A percentile compares a stretch with the other conserved stretches of the same genome.
phyloP scores from a whole-genome alignment of 1,139 yeast genomes.

The Debaryomyces fabryi region DNA sequence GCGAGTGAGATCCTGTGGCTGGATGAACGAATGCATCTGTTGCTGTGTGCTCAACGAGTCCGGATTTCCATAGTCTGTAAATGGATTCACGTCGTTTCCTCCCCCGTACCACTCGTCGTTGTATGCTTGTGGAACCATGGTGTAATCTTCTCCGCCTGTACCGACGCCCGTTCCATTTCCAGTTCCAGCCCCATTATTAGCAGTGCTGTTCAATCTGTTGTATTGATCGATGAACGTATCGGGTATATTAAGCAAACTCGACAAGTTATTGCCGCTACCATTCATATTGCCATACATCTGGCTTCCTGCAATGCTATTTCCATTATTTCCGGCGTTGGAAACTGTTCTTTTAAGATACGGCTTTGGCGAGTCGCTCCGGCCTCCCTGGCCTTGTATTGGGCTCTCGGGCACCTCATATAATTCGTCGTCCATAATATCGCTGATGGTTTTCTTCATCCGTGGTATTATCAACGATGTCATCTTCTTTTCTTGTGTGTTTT shows the following conservation, averaged over 20 bases:
- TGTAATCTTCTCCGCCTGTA: slow-evolving; percentile 1
- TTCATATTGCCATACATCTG: slow-evolving; percentile 2
- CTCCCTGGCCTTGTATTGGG: slow-evolving; percentile 17
- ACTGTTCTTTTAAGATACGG: slow-evolving; percentile 10
- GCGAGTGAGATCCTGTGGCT: slow-evolving; percentile 21
- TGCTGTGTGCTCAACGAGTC: slow-evolving; percentile 27
- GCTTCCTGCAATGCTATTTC: slow-evolving; percentile 3
- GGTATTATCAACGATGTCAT: slow-evolving; percentile 55
- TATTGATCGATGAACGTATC: slow-evolving; percentile 36
- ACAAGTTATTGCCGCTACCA: slow-evolving; percentile 18
- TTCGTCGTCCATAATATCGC: slow-evolving; percentile 69
- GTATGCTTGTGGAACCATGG: background rate
- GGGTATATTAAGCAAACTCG: slow-evolving; percentile 34
- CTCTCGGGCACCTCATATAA: slow-evolving; percentile 51
- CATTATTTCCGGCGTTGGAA: slow-evolving; percentile 10
- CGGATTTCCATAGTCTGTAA: slow-evolving; percentile 37
- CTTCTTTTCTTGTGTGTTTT: background rate
- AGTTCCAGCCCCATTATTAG: slow-evolving; percentile 6
- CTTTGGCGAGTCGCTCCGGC: slow-evolving; percentile 14
- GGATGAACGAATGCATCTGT: slow-evolving; percentile 12
- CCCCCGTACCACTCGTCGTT: slow-evolving; percentile 1
- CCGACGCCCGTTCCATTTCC: slow-evolving; percentile 1
- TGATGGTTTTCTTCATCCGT: slow-evolving; percentile 53
- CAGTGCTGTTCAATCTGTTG: slow-evolving; percentile 13
- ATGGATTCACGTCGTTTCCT: slow-evolving; percentile 24